These are phyloP conservation scores for Sutorius eximius DNA, from an alignment of 1,284 basidiomycete species.

Conservation along the genomic window DNA sequence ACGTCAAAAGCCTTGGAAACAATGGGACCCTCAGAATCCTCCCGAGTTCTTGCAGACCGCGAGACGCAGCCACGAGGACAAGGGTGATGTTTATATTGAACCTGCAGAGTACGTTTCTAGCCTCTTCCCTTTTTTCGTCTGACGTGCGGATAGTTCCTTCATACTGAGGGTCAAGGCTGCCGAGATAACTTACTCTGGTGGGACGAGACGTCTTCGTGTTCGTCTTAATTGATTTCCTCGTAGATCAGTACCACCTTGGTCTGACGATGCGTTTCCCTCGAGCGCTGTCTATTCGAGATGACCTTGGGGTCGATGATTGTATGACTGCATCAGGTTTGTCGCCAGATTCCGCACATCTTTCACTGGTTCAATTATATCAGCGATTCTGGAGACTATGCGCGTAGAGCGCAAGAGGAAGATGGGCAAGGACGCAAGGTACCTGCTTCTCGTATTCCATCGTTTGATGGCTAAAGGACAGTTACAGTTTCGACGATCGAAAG, in stretches of 20 bases:
- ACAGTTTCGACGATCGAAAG: slow-evolving; percentile 48
- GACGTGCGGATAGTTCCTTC: slow-evolving; percentile 60
- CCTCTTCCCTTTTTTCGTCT: neutral
- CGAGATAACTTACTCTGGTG: slow-evolving; percentile 77
- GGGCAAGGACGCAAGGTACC: slow-evolving; percentile 56
- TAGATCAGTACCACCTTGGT: slow-evolving; percentile 73
- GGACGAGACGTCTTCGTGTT: slow-evolving; percentile 10
- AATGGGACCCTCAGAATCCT: slow-evolving; percentile 63
- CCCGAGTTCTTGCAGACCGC: slow-evolving; percentile 63
- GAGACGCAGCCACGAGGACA: slow-evolving; percentile 65
- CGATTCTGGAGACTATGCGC: slow-evolving; percentile 55
- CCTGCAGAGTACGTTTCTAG: slow-evolving; percentile 63
- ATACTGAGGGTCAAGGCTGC: slow-evolving; percentile 89
- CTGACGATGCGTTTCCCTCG: slow-evolving; percentile 88
- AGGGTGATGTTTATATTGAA: slow-evolving; percentile 78
- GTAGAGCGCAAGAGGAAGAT: slow-evolving; percentile 71
- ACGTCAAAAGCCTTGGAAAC: slow-evolving; percentile 72
- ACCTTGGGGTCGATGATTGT: slow-evolving; percentile 67
- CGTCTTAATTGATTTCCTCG: neutral
- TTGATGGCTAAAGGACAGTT: neutral
- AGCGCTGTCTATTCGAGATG: slow-evolving; percentile 76
- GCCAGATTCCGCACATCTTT: neutral
- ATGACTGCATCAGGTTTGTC: slow-evolving; percentile 62
- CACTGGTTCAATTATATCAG: slow-evolving; percentile 29
- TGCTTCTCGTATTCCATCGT: neutral